Evolutionary conservation across 257 asterid genomes (phyloP), one percentile per base, ranked within the genome.

Genomic region (Capsicum baccatum): DNA sequence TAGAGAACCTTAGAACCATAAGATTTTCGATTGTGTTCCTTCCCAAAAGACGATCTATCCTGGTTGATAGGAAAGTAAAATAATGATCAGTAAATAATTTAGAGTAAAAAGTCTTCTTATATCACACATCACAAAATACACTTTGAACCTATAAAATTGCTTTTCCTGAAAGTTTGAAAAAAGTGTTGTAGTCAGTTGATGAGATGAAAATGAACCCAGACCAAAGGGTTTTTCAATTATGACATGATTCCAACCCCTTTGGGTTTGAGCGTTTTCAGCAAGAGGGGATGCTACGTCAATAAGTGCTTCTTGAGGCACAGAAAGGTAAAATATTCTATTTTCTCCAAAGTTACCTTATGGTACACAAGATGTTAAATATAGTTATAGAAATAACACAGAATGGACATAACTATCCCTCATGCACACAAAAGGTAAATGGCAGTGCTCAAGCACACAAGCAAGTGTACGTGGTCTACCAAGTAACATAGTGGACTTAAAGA

Each of bases 31-130:
- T 90, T 54, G 93, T 90, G 85, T 90, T 90, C 90, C 93, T 89
- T 79, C 91, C 93, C 85, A 90, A 58, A 83, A 90, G 93, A 85
- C 89, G 92, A 85, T 90, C 93, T 83, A 89, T 90, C 89, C 93
- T 90, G 89, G 83, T 85, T 71, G 73, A 79, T 58, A 81, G 80
- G 76, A 68, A 64, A 11, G 47, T 37, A 78, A 62, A 21, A 52
- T 7, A 56, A 7, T 37, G 54, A 33, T 64, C 50, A 64, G 11
- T 79, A 79, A 16, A 74, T 13, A 67, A 54, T 52, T 48, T 9
- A 44, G 42, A 50, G 74, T 21, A 19, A 66, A 47, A 82, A 15
- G 73, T 81, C 60, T 10, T 82, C 62, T 39, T 21, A 78, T 39
- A 26, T 37, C 58, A 83, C 44, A 39, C 44, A 52, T 19, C 6